Evolutionary conservation across 768 basidiomycete species (phyloP).

Genomic region (Psilocybe subaeruginosa): DNA sequence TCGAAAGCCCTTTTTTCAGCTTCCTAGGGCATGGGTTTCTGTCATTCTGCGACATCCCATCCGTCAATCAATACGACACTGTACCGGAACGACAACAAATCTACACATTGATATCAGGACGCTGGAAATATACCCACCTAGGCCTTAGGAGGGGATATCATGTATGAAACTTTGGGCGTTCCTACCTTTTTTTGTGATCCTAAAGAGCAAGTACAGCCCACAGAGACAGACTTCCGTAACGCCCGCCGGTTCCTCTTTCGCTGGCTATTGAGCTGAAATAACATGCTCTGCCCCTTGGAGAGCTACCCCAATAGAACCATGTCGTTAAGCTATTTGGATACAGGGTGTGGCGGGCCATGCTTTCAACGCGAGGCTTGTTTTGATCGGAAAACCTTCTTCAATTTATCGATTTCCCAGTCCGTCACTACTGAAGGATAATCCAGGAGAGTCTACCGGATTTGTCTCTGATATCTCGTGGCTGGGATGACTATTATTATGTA

Average conservation of each 20-base stretch:
- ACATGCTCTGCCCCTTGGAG: not conserved
- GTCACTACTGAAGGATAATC: not conserved
- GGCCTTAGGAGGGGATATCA: not conserved
- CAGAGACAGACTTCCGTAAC: not conserved
- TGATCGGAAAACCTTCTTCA: not conserved
- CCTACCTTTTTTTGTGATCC: not conserved
- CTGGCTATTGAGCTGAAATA: not conserved
- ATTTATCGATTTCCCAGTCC: not conserved
- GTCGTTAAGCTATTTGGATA: not conserved
- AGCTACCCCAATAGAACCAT: not conserved
- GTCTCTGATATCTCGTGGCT: not conserved
- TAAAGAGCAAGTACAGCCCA: not conserved
- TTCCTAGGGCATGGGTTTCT: not conserved
- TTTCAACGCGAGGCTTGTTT: slow-evolving; percentile 5
- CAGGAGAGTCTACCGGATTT: not conserved
- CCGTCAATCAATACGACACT: not conserved
- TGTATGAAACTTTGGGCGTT: not conserved
- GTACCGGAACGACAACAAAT: not conserved
- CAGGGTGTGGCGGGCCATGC: slow-evolving; percentile 4
- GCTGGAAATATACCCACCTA: not conserved
- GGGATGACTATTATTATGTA: not conserved
- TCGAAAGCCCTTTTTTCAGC: not conserved
- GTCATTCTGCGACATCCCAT: not conserved
- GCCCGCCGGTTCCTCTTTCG: not conserved
- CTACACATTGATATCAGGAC: not conserved